Conservation (phyloP, 116 monocot species). For the Iris pallida region DNA sequence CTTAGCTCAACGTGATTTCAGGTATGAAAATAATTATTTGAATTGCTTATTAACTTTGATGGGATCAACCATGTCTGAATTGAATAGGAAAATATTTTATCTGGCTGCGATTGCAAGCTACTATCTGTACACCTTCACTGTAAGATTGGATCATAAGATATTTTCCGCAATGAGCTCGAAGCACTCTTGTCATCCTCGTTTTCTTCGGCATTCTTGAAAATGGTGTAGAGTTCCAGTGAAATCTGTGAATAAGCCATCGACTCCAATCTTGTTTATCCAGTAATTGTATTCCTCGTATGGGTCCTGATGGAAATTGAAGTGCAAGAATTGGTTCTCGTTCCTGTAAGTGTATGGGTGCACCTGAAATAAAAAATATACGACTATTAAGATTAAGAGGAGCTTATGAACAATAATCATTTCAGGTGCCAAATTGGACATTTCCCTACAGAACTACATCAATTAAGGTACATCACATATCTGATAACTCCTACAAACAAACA, state of each 20-base stretch:
- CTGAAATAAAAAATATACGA: constrained; percentile 20
- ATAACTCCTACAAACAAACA: no score
- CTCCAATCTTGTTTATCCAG: constrained; percentile 60
- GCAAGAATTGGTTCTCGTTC: constrained; percentile 74
- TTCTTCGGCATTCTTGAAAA: constrained; percentile 38
- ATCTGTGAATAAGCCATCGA: constrained; percentile 79
- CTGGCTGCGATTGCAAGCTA: no score
- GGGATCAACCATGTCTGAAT: no score
- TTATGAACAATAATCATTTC: no score
- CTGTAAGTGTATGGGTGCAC: constrained; percentile 83
- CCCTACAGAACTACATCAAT: no score
- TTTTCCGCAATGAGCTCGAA: neutral
- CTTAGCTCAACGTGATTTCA: no score
- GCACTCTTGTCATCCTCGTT: neutral
- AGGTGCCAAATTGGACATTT: no score
- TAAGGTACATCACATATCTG: no score
- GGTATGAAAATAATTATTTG: no score
- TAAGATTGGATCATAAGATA: neutral
- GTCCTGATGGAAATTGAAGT: constrained; percentile 70
- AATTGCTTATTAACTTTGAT: no score
- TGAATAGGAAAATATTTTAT: no score
- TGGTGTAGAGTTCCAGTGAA: constrained; percentile 71
- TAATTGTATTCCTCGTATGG: constrained; percentile 69
- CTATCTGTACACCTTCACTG: neutral
- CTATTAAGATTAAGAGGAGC: no score